These are phyloP conservation scores for Candida broadrunensis DNA, from an alignment of 805 yeast genomes.

Conservation along the genomic window DNA sequence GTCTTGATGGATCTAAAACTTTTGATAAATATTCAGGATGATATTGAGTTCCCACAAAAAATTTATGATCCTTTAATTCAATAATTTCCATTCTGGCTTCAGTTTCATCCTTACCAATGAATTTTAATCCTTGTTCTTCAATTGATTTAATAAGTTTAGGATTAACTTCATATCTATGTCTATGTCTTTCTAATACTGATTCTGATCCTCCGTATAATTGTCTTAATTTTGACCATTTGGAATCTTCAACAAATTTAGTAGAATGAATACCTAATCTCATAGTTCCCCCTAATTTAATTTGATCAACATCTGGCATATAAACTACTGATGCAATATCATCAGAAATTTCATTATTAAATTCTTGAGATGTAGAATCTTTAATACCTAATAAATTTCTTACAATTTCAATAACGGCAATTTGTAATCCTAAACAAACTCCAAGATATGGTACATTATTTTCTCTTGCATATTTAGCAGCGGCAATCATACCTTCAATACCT, in stretches of 20 bases:
- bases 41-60: conserved; percentile 92
- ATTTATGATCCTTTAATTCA: conserved; percentile 85
- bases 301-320: conserved; percentile 98
- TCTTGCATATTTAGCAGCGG: conserved; percentile 98
- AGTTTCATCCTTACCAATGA: conserved; percentile 91
- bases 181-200: conserved; percentile 86
- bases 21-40: conserved; percentile 98
- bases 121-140: conserved; percentile 76
- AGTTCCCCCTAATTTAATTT: conserved; percentile 94
- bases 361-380: conserved; percentile 72
- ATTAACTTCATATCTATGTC: conserved; percentile 97
- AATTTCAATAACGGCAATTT: conserved; percentile 93
- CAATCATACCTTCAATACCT: conserved; percentile 97
- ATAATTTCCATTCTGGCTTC: conserved; percentile 91
- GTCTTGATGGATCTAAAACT: conserved; percentile 94
- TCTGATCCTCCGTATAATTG: conserved; percentile 72
- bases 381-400: conserved; percentile 76
- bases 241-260: conserved; percentile 69
- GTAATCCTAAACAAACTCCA: conserved; percentile 97
- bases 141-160: conserved; percentile 72
- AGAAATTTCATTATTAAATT: conserved; percentile 63
- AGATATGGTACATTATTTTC: conserved; percentile 89
- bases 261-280: conserved; percentile 97
- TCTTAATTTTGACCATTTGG: conserved; percentile 69
- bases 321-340: conserved; percentile 75